These are phyloP conservation scores for Arachnomyces sp. DNA, from an alignment of 2,329 filamentous ascomycete species.

Conservation along the genomic window DNA sequence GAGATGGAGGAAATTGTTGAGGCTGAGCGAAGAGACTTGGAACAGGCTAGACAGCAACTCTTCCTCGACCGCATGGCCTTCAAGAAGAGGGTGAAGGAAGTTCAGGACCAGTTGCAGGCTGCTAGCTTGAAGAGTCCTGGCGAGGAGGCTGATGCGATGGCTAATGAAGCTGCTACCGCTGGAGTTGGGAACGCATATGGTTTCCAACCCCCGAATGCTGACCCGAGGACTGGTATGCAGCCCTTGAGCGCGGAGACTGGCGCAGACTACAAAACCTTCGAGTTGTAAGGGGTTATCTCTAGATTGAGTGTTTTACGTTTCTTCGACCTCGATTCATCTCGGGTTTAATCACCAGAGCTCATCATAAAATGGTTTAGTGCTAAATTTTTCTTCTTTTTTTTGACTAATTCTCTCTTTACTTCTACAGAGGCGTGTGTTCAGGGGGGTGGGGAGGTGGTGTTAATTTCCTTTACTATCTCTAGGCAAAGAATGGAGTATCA, in stretches of 20 bases:
- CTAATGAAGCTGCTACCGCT: constrained; percentile 25
- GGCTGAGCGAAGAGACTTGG: constrained; percentile 84
- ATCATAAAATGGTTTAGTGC: background rate
- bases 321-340: background rate
- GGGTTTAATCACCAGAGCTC: no score
- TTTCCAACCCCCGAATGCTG: constrained; percentile 29
- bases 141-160: constrained; percentile 32
- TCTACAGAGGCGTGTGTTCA: no score
- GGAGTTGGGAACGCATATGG: constrained; percentile 31
- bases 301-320: constrained; percentile 4
- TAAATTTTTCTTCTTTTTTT: background rate
- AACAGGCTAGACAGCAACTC: constrained; percentile 82
- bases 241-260: constrained; percentile 34
- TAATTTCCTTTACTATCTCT: no score
- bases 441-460: no score
- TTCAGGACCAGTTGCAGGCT: constrained; percentile 60
- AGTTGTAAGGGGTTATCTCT: constrained; percentile 24
- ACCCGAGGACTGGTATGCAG: constrained; percentile 23
- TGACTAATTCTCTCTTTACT: constrained; percentile 4
- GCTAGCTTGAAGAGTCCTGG: constrained; percentile 35
- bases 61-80: constrained; percentile 88
- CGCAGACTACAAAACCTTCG: constrained; percentile 34
- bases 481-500: no score
- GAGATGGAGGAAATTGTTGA: constrained; percentile 91
- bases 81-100: constrained; percentile 74